phyloP scores from a whole-genome alignment of 2,329 filamentous ascomycete genomes.

The Pseudohalonectria lignicola region DNA sequence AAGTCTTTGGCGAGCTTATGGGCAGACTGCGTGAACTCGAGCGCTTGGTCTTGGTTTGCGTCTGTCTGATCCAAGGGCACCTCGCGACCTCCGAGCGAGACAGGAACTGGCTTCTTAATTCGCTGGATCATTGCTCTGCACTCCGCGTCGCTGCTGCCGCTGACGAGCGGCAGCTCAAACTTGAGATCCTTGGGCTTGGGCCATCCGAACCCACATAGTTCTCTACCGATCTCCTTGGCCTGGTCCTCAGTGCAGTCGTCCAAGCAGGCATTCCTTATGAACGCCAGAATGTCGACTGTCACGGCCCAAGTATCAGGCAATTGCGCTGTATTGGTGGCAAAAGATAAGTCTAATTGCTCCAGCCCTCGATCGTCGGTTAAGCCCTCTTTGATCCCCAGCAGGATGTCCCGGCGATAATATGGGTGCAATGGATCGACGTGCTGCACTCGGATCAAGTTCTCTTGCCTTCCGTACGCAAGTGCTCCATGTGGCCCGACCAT shows the following conservation, averaged over 20 bases:
- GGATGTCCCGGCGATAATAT: background rate
- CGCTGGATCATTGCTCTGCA: background rate
- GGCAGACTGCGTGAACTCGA: background rate
- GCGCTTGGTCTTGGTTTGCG: background rate
- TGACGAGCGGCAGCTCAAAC: background rate
- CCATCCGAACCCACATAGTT: background rate
- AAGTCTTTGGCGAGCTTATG: background rate
- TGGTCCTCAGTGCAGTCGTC: background rate
- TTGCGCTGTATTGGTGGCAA: too few relatives aligned
- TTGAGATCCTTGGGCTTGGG: background rate
- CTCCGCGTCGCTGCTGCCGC: background rate
- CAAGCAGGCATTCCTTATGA: background rate
- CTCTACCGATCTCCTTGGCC: background rate
- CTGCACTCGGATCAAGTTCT: background rate
- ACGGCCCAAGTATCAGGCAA: constrained; percentile 1
- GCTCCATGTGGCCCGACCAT: background rate
- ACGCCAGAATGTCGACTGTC: background rate
- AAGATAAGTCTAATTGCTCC: background rate
- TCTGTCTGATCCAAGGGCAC: background rate
- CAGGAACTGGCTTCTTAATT: background rate
- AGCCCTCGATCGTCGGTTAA: background rate
- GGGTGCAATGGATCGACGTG: background rate
- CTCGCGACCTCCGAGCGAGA: background rate
- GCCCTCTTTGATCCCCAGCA: background rate
- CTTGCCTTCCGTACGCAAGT: background rate